phyloP scores from a whole-genome alignment of 305 asterid species.

The Ilex paraguariensis region DNA sequence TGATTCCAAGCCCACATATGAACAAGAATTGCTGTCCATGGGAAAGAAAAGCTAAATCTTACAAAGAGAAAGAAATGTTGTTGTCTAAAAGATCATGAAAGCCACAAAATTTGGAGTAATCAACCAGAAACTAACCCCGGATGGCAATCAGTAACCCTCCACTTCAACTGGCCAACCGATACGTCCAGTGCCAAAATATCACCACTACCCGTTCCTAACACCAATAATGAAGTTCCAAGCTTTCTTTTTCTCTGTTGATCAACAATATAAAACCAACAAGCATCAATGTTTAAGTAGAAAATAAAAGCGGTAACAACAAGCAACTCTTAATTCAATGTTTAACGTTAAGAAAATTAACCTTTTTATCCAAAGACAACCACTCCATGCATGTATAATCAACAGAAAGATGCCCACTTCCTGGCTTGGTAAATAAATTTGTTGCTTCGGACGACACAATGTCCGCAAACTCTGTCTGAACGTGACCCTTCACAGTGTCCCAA shows the following conservation, averaged over 20 bases:
- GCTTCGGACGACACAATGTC: conserved; percentile 57
- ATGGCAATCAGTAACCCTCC: conserved; percentile 83
- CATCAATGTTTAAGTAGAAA: not conserved
- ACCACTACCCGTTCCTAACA: conserved; percentile 93
- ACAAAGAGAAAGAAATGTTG: not conserved
- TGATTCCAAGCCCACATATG: too few relatives aligned
- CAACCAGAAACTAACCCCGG: conserved; percentile 57
- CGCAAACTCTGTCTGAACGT: conserved; percentile 74
- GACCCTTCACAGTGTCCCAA: conserved; percentile 93
- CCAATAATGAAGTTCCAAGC: conserved; percentile 65
- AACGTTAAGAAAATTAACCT: conserved; percentile 33
- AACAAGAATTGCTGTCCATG: too few relatives aligned
- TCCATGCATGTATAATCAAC: conserved; percentile 93
- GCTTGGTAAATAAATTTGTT: conserved; percentile 35
- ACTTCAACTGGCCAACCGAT: conserved; percentile 76
- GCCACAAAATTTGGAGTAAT: not conserved
- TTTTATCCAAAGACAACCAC: conserved; percentile 71
- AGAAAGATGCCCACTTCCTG: conserved; percentile 75
- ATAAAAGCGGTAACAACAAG: not conserved
- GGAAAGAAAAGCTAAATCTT: too few relatives aligned
- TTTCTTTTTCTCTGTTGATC: conserved; percentile 69
- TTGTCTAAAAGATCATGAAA: not conserved
- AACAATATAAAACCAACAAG: conserved; percentile 3
- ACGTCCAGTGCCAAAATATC: conserved; percentile 90
- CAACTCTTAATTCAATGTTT: not conserved